Conservation (phyloP, 169 alveolate species). For the Babesia ovis region DNA sequence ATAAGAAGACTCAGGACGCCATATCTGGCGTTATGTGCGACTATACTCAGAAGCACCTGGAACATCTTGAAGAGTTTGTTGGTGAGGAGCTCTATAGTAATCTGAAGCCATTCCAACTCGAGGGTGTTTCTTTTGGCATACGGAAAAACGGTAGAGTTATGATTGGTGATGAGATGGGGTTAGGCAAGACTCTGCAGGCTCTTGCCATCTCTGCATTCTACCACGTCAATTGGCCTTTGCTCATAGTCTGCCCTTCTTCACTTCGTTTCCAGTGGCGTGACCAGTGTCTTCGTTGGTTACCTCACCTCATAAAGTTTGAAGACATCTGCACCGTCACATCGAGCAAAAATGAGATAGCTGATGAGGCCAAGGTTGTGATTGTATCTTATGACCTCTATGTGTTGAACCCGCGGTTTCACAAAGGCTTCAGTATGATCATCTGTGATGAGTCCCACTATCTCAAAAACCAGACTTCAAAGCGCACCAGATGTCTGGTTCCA, state of each 20-base stretch:
- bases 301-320: constrained; percentile 72
- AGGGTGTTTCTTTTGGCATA: constrained; percentile 92
- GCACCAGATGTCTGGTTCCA: constrained; percentile 89
- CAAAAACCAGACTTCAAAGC: constrained; percentile 88
- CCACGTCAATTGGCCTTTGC: constrained; percentile 92
- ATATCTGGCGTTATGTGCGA: constrained; percentile 53
- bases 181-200: constrained; percentile 98
- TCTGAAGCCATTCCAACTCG: constrained; percentile 88
- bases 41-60: constrained; percentile 61
- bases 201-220: constrained; percentile 89
- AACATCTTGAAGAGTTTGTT: constrained; percentile 32
- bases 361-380: constrained; percentile 66
- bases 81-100: constrained; percentile 73
- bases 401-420: constrained; percentile 66
- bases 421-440: constrained; percentile 74
- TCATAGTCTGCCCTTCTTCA: constrained; percentile 94
- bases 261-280: constrained; percentile 92
- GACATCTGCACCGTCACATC: constrained; percentile 69
- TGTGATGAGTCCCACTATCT: constrained; percentile 97
- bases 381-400: constrained; percentile 81
- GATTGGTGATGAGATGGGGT: constrained; percentile 99
- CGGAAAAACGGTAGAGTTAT: constrained; percentile 90
- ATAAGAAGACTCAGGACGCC: constrained; percentile 64
- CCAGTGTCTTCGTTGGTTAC: constrained; percentile 90
- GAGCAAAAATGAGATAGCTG: constrained; percentile 61